These are phyloP conservation scores for Aureobasidium subglaciale DNA, from an alignment of 2,329 filamentous ascomycete genomes.

Conservation along the genomic window DNA sequence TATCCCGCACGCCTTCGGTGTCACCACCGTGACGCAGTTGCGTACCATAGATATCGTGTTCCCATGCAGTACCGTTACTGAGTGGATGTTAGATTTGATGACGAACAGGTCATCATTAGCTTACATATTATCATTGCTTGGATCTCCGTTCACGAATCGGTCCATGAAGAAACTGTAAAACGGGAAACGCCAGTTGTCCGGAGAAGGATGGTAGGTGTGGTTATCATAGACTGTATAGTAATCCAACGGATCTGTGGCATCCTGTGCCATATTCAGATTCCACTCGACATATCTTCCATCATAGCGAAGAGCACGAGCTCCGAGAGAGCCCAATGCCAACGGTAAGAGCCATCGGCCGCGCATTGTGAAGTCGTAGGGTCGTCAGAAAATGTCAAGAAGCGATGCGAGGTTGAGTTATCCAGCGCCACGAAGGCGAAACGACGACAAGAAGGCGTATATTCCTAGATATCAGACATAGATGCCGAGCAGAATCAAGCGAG, in stretches of 20 bases:
- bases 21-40: slow-evolving; percentile 58
- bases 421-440: slow-evolving; percentile 7
- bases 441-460: background rate
- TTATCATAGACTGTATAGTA: slow-evolving; percentile 52
- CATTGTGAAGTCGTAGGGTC: slow-evolving; percentile 7
- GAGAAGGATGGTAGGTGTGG: slow-evolving; percentile 48
- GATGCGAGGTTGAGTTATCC: background rate
- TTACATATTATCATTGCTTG: slow-evolving; percentile 52
- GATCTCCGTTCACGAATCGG: slow-evolving; percentile 58
- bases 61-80: slow-evolving; percentile 51
- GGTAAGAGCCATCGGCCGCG: slow-evolving; percentile 7
- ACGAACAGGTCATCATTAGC: background rate
- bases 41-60: slow-evolving; percentile 54
- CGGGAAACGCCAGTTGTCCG: slow-evolving; percentile 57
- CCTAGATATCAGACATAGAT: slow-evolving; percentile 5
- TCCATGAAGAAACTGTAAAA: slow-evolving; percentile 60
- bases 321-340: background rate
- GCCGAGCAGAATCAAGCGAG: background rate
- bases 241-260: slow-evolving; percentile 49
- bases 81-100: background rate
- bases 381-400: background rate
- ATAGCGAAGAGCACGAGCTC: slow-evolving; percentile 28
- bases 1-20: slow-evolving; percentile 50
- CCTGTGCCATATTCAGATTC: slow-evolving; percentile 55
- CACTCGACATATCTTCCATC: slow-evolving; percentile 46